These are phyloP conservation scores for Fusarium pseudograminearum DNA, from an alignment of 2,329 filamentous ascomycete genomes.

Conservation along the genomic window DNA sequence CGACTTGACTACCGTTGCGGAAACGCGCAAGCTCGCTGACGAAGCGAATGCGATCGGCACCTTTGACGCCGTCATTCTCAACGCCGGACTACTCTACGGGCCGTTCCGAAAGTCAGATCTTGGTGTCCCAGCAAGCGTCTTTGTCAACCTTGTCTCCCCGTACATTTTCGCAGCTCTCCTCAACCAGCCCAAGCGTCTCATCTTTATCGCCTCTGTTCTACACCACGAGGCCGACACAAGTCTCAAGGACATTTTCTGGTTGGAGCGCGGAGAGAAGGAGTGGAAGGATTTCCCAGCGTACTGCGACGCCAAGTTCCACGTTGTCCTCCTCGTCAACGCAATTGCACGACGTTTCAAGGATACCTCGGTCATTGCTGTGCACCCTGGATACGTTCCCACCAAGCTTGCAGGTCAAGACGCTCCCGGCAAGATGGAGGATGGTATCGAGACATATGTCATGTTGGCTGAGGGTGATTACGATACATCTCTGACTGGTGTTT, in stretches of 20 bases:
- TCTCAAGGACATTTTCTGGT: conserved; percentile 39
- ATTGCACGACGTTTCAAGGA: conserved; percentile 33
- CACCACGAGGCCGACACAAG: conserved; percentile 33
- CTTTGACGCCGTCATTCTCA: conserved; percentile 40
- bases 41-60: conserved; percentile 39
- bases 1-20: conserved; percentile 37
- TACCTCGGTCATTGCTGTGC: conserved; percentile 35
- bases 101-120: conserved; percentile 35
- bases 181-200: conserved; percentile 34
- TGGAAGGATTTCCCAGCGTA: conserved; percentile 40
- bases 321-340: conserved; percentile 40
- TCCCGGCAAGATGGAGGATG: conserved; percentile 38
- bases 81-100: conserved; percentile 38
- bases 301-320: conserved; percentile 41
- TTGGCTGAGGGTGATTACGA: conserved; percentile 42
- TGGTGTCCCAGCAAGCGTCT: conserved; percentile 35
- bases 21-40: conserved; percentile 39
- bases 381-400: conserved; percentile 43
- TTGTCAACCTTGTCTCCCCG: conserved; percentile 41
- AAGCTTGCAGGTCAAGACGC: conserved; percentile 32
- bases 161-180: conserved; percentile 42
- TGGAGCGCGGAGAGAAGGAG: conserved; percentile 27
- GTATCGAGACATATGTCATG: conserved; percentile 38
- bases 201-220: conserved; percentile 36
- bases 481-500: conserved; percentile 28